Evolutionary conservation across 106 monocot genomes (phyloP).

Genomic region (Alisma plantagoaquatica): DNA sequence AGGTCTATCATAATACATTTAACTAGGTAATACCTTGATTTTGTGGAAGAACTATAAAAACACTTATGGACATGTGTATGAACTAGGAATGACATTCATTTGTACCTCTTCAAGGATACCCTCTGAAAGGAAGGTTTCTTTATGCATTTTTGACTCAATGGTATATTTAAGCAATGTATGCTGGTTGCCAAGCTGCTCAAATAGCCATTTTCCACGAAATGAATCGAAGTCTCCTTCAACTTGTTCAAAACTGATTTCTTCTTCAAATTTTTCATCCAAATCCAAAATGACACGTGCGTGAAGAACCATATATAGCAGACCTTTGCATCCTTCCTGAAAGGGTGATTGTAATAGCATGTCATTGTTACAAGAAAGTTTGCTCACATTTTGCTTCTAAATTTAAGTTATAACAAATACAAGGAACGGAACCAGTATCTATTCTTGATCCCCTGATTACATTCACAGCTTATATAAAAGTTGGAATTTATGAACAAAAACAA

Average conservation of each 20-base stretch:
- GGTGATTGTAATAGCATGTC: too few species aligned
- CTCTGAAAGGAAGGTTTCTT: conserved; percentile 86
- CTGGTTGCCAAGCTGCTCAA: conserved; percentile 84
- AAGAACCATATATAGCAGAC: conserved; percentile 87
- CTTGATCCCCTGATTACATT: too few species aligned
- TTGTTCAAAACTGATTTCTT: conserved; percentile 86
- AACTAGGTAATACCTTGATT: too few species aligned
- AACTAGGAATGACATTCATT: neutral
- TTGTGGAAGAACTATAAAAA: too few species aligned
- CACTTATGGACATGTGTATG: too few species aligned
- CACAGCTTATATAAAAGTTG: too few species aligned
- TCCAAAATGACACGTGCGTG: conserved; percentile 93
- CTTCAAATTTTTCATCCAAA: conserved; percentile 59
- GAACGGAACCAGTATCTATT: too few species aligned
- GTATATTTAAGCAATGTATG: conserved; percentile 83
- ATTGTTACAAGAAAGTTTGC: too few species aligned
- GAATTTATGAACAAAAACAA: too few species aligned
- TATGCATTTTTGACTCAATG: conserved; percentile 84
- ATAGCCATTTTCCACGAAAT: conserved; percentile 76
- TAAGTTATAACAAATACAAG: too few species aligned
- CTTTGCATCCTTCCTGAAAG: conserved; percentile 92
- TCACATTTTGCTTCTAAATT: too few species aligned
- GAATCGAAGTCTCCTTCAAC: conserved; percentile 92
- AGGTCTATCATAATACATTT: too few species aligned
- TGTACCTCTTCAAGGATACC: conserved; percentile 88